phyloP scores from a whole-genome alignment of 306 rosid genomes.

The Parietaria judaica region DNA sequence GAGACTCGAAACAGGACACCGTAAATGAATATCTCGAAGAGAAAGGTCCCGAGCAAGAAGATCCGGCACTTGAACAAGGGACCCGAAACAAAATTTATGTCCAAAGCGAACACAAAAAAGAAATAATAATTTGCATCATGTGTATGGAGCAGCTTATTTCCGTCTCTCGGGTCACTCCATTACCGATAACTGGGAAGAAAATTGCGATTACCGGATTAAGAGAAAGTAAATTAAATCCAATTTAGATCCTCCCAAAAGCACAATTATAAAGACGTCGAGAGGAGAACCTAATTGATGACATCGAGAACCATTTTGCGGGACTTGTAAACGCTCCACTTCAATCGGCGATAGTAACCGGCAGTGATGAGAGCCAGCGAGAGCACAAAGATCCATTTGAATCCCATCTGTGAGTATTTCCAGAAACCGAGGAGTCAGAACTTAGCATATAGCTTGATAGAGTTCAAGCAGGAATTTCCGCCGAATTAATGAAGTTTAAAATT shows the following conservation, averaged over 20 bases:
- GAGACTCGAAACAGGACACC: background rate
- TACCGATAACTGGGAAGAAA: constrained; percentile 31
- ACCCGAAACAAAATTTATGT: constrained; percentile 27
- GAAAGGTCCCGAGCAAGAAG: background rate
- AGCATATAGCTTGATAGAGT: background rate
- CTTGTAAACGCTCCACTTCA: constrained; percentile 87
- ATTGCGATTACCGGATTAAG: constrained; percentile 20
- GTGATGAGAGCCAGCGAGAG: constrained; percentile 85
- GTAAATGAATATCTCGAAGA: background rate
- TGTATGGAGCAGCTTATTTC: constrained; percentile 45
- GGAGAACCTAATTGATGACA: constrained; percentile 66
- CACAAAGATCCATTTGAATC: constrained; percentile 96
- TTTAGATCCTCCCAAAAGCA: constrained; percentile 27
- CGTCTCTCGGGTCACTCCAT: constrained; percentile 43
- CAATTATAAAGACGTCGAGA: constrained; percentile 21
- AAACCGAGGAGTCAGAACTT: constrained; percentile 1
- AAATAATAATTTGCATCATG: constrained; percentile 7
- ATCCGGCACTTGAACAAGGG: constrained; percentile 12
- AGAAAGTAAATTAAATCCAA: constrained; percentile 55
- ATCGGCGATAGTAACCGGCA: constrained; percentile 89
- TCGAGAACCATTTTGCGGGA: constrained; percentile 97
- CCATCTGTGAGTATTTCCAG: constrained; percentile 59
- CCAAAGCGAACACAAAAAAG: background rate
- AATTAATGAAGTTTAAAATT: background rate
- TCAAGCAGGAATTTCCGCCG: too few species aligned